Base-by-base conservation (phyloP, 2,329 filamentous ascomycete genomes). In the Colletotrichum orbiculare region DNA sequence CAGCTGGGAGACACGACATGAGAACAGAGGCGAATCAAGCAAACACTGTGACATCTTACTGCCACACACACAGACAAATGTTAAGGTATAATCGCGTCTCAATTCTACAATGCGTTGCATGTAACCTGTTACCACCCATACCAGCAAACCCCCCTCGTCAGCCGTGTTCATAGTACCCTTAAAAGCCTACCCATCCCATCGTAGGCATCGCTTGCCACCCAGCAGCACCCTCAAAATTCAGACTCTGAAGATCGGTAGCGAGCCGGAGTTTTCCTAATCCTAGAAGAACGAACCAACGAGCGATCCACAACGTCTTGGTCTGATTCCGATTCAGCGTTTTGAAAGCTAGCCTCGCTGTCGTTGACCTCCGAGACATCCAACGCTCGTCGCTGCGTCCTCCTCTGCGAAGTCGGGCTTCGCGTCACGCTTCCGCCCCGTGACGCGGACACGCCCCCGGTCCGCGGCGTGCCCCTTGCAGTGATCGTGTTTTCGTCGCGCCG, bases 331-430 rank as follows among this genome's bases (percentile, higher is more conserved):
- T 12, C 48, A 25, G 43, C 43, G 25, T 43, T 43, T 11, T 54
- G 62, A 38, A 59, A 64, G 25, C 64, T 64, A 10, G 53, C 48
- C 52, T 66, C 63, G 48, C 60, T 66, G 17, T 64, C 64, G 5
- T 66, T 64, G 11, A 45, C 49, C 46, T 66, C 64, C 15, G 46
- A 2, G 17, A 41, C 25, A 10, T 38, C 42, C 25, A 64, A 4
- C 17, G 25, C 53, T 6, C 42, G 64, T 33, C 50, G 48, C 43
- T 45, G 54, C 12, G 54, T 54, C 39, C 42, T 37, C 25, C 50
- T 42, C 43, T 45, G 54, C 12, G 54, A 60, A 45, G 48, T 37
- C 25, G 54, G 43, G 10, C 38, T 45, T 5, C 41, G 54, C 11
- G 17, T 43, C 7, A 49, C 12, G 13, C 13, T 12, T 25, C 59